These are phyloP conservation scores for Lactuca saligna DNA, from an alignment of 129 eudicot species.

Conservation along the genomic window DNA sequence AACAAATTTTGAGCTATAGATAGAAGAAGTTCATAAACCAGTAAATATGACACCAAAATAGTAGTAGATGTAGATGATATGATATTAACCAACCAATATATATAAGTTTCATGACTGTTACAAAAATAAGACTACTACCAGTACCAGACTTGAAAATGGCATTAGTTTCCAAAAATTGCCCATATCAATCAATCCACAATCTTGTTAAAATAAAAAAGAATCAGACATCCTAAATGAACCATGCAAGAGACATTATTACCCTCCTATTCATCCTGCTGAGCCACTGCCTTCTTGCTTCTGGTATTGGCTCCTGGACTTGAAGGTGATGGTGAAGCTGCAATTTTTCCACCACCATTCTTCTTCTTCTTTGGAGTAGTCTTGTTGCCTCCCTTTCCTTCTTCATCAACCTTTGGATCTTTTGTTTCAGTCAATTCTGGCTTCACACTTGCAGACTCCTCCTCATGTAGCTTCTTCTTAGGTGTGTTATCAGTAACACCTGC, in stretches of 20 bases:
- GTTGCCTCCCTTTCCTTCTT: slow-evolving; percentile 13
- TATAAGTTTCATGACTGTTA: neutral
- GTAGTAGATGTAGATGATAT: no score
- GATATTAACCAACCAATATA: neutral
- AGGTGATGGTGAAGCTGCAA: neutral
- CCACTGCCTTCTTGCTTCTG: slow-evolving; percentile 33
- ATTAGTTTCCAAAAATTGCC: neutral
- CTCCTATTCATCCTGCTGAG: slow-evolving; percentile 8
- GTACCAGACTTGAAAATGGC: neutral
- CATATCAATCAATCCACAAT: neutral
- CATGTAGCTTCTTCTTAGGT: slow-evolving; percentile 15
- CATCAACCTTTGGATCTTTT: slow-evolving; percentile 11
- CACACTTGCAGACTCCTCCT: slow-evolving; percentile 4
- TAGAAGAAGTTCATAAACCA: no score
- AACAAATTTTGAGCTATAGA: slow-evolving; percentile 20
- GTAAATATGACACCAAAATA: no score
- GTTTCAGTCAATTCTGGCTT: slow-evolving; percentile 14
- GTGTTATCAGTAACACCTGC: neutral
- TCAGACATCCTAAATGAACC: neutral
- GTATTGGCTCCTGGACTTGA: slow-evolving; percentile 26
- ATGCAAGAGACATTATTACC: neutral
- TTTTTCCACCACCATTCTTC: slow-evolving; percentile 20
- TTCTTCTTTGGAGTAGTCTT: slow-evolving; percentile 19
- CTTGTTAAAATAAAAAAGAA: neutral
- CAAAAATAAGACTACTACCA: neutral